Percentiles rank a stretch among this genome's conserved stretches.
Evolutionary conservation across 106 monocot species (phyloP).

Genomic region (Hemerocallis citrina): DNA sequence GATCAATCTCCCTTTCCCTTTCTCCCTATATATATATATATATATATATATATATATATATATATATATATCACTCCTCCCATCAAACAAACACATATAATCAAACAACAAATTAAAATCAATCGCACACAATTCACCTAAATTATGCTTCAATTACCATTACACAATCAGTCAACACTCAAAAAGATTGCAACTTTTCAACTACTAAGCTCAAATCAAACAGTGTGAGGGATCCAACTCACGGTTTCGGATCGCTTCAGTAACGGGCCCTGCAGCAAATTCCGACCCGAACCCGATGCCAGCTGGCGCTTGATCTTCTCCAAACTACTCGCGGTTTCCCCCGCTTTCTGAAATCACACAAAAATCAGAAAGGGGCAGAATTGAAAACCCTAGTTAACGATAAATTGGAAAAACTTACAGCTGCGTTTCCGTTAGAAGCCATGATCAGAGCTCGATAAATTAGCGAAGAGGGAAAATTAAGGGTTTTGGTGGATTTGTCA

Average conservation of each 20-base stretch:
- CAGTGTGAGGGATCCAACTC: no score
- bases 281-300: slow-evolving; percentile 62
- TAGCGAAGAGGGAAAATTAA: background rate
- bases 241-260: slow-evolving; percentile 97
- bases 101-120: background rate
- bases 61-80: no score
- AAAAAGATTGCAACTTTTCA: background rate
- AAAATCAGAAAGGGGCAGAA: background rate
- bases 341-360: slow-evolving; percentile 28
- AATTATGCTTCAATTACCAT: background rate
- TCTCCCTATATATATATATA: no score
- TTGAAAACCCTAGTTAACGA: background rate
- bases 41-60: no score
- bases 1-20: no score
- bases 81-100: background rate
- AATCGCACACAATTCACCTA: background rate
- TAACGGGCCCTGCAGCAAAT: slow-evolving; percentile 85
- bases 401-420: background rate
- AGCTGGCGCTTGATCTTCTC: slow-evolving; percentile 96
- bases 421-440: slow-evolving; percentile 5
- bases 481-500: slow-evolving; percentile 2
- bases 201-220: background rate
- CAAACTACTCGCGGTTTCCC: slow-evolving; percentile 81
- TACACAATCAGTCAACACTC: background rate
- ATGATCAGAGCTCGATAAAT: background rate